Evolutionary conservation across 2,329 filamentous ascomycete species (phyloP), one percentile per base, ranked within the genome.

Genomic region (Sporothrix luriei): DNA sequence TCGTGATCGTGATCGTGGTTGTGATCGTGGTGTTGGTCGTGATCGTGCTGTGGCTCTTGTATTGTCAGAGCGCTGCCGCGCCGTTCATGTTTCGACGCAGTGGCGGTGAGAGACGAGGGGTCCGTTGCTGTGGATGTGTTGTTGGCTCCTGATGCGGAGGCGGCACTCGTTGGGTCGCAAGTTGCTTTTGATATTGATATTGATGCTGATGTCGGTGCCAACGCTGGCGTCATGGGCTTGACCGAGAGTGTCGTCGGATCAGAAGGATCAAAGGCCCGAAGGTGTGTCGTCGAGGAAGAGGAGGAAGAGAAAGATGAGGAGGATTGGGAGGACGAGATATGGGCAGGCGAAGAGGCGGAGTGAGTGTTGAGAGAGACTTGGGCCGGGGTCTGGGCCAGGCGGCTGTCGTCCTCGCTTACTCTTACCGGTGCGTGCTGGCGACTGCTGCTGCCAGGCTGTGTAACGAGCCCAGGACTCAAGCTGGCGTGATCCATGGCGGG

Each of bases 401-500:
- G 21, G 24, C 19, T 16, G 52, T 55, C 33, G 14, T 57, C 55
- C 64, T 70, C 61, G 57, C 54, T 52, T 67, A 59, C 68, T 64
- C 54, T 52, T 67, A 59, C 68, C 59, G 70, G 54, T 40, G 68
- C 62, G 16, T 52, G 29, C 26, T 57, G 29, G n/a, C n/a, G 68
- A 55, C 68, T 9, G 57, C 43, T 29, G 40, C 57, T 40, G 40
- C 55, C 52, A 61, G 65, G 52, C 33, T 66, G 70, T 48, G 68
- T 43, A 69, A 55, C 70, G 51, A 70, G 64, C 52, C 48, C 68
- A 19, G 66, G 13, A 46, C 69, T 62, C 57, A 68, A 52, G 55
- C 69, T 71, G 69, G 68, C 71, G 69, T 73, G 43, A 71, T 73
- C 69, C 72, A 73, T 73, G 46, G 59, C 48, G 57, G 59, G 54